Base-by-base conservation (phyloP, 2,329 filamentous ascomycete genomes). In the Penicillium sp. region DNA sequence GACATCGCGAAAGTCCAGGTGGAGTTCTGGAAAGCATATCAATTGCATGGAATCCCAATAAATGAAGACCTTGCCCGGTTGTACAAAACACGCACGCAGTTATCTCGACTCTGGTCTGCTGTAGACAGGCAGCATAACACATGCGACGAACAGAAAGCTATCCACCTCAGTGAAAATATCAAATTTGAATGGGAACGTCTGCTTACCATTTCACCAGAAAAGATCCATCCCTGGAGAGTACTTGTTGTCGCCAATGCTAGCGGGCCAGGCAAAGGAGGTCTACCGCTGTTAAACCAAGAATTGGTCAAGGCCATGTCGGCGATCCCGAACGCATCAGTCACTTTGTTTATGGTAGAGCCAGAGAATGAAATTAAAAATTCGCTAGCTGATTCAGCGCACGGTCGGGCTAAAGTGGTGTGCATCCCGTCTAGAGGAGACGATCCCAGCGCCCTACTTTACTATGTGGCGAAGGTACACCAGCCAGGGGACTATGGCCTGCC, bases 271-370 rank as follows among this genome's bases (percentile, higher is more conserved):
- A 47, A 47, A 30, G 45, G 45, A 30, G 45, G 45, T 10, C 26
- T 47, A 11, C 45, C 45, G 13, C n/a, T 47, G 34, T 40, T 47
- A 26, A 47, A 47, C 14, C 34, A 47, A 40, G 45, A 47, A 39
- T 35, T 47, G 19, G 45, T 47, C 34, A 47, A 47, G n/a, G 45
- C 45, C n/a, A 47, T 47, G 16, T 40, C 45, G 26, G 45, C 39
- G 29, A 47, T 47, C 1, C 45, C 45, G 3, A 40, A 30, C 7
- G 8, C 35, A 30, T 39, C 45, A 23, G 45, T 47, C 14, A 40
- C 45, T 7, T 23, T 47, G 4, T 47, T 47, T 6, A 47, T 47
- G 34, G 26, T 47, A 39, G 35, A 47, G 7, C 23, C 34, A 14
- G 23, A 40, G 8, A 29, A 30, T 40, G 35, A 47, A 40, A 34